Evolutionary conservation across 1,284 basidiomycete species (phyloP).

Genomic region (Rhodotorula sp.): DNA sequence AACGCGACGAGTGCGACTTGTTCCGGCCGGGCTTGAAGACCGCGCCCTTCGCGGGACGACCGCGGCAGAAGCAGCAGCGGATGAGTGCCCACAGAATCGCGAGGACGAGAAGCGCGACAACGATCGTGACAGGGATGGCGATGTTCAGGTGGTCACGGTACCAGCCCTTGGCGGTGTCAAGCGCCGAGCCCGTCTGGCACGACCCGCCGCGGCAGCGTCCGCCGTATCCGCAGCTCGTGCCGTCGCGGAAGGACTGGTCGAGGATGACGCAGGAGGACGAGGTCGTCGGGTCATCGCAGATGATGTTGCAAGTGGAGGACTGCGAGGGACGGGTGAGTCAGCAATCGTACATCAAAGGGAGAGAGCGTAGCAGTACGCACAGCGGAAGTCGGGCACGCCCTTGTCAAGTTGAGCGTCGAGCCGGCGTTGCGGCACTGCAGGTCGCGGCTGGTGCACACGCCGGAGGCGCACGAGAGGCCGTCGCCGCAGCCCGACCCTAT

Average conservation of each 20-base stretch:
- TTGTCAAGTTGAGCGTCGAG: slow-evolving; percentile 65
- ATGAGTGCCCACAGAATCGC: slow-evolving; percentile 49
- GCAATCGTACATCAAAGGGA: neutral
- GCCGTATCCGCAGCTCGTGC: slow-evolving; percentile 73
- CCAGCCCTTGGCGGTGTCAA: slow-evolving; percentile 66
- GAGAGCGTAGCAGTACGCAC: slow-evolving; percentile 14
- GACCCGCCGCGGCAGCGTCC: slow-evolving; percentile 60
- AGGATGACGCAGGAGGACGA: slow-evolving; percentile 67
- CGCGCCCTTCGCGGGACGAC: neutral
- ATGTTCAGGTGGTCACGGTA: slow-evolving; percentile 69
- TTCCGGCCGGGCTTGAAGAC: slow-evolving; percentile 7
- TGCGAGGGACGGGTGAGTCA: neutral
- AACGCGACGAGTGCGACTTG: slow-evolving; percentile 15
- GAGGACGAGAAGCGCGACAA: slow-evolving; percentile 63
- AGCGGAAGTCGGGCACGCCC: slow-evolving; percentile 60
- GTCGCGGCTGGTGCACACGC: slow-evolving; percentile 75
- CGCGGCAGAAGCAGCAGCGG: slow-evolving; percentile 44
- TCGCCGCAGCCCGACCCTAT: slow-evolving; percentile 58
- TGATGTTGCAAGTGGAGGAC: slow-evolving; percentile 58
- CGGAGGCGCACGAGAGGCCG: slow-evolving; percentile 74
- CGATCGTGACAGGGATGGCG: slow-evolving; percentile 67
- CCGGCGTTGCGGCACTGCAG: slow-evolving; percentile 75
- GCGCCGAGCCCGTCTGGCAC: slow-evolving; percentile 63
- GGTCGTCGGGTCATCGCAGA: slow-evolving; percentile 71
- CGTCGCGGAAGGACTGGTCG: slow-evolving; percentile 74